A percentile compares a stretch with the other conserved stretches of the same genome.
These are phyloP conservation scores for Plantago rigida DNA, from an alignment of 305 asterid genomes.

Conservation along the genomic window DNA sequence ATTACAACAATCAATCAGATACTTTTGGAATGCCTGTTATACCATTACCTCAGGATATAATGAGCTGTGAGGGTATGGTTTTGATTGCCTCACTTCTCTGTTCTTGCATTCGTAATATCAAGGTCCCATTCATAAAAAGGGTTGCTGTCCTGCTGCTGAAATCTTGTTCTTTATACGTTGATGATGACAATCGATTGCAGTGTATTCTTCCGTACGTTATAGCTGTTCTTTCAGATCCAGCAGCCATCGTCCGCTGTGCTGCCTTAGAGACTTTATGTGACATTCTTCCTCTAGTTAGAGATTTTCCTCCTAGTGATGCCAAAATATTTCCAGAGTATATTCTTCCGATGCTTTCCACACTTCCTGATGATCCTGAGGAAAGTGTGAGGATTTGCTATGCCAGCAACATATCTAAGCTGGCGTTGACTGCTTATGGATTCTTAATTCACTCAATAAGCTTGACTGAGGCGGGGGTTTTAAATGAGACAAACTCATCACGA, in stretches of 20 bases:
- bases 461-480: constrained; percentile 96
- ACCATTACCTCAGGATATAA: constrained; percentile 73
- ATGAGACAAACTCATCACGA: constrained; percentile 54
- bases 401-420: constrained; percentile 85
- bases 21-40: constrained; percentile 86
- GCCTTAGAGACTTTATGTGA: constrained; percentile 91
- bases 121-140: constrained; percentile 88
- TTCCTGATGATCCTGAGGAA: constrained; percentile 99
- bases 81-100: constrained; percentile 92
- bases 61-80: constrained; percentile 98
- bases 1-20: constrained; percentile 81
- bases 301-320: constrained; percentile 99
- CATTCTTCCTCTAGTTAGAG: constrained; percentile 91
- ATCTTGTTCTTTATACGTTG: constrained; percentile 85
- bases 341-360: constrained; percentile 98
- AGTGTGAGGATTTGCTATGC: constrained; percentile 98
- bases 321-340: constrained; percentile 96
- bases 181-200: constrained; percentile 90
- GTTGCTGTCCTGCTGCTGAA: constrained; percentile 85
- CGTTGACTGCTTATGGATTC: constrained; percentile 91
- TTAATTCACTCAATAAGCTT: constrained; percentile 89
- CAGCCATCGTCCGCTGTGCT: constrained; percentile 97
- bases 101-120: constrained; percentile 90
- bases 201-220: constrained; percentile 94
- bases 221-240: constrained; percentile 90